A percentile compares a stretch with the other conserved stretches of the same genome.
Conservation (phyloP, 441 rosid species). For the Omphalea diandra region DNA sequence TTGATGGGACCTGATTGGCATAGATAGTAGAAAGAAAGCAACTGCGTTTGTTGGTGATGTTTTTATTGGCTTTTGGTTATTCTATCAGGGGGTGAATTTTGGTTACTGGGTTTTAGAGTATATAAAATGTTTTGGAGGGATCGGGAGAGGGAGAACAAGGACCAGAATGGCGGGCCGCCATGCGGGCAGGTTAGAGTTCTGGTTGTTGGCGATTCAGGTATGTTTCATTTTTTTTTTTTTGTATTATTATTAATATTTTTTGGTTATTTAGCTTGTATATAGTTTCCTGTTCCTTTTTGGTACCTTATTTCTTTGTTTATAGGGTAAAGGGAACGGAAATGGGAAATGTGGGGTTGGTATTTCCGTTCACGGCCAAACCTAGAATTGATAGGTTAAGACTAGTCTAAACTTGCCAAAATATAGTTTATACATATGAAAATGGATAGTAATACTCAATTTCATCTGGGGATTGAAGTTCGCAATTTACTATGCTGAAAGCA, state of each 20-base stretch:
- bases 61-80: slow-evolving; percentile 8
- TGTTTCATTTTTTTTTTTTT: neutral
- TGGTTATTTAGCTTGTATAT: slow-evolving; percentile 4
- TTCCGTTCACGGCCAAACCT: neutral
- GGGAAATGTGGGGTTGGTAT: neutral
- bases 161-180: slow-evolving; percentile 66
- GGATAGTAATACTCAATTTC: neutral
- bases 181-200: slow-evolving; percentile 97
- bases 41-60: slow-evolving; percentile 1
- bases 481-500: too few relatives aligned
- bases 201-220: slow-evolving; percentile 98
- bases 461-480: too few relatives aligned
- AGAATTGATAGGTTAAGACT: neutral
- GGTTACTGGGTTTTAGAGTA: slow-evolving; percentile 14
- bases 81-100: slow-evolving; percentile 13
- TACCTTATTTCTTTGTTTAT: neutral
- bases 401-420: neutral
- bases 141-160: slow-evolving; percentile 83
- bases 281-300: neutral
- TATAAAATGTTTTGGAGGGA: slow-evolving; percentile 88
- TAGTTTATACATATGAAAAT: neutral
- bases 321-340: neutral
- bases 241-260: too few relatives aligned
- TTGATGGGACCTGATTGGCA: slow-evolving; percentile 34
- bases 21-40: neutral